Conservation (phyloP, 2,329 filamentous ascomycete genomes). For the Xylaria sp. region DNA sequence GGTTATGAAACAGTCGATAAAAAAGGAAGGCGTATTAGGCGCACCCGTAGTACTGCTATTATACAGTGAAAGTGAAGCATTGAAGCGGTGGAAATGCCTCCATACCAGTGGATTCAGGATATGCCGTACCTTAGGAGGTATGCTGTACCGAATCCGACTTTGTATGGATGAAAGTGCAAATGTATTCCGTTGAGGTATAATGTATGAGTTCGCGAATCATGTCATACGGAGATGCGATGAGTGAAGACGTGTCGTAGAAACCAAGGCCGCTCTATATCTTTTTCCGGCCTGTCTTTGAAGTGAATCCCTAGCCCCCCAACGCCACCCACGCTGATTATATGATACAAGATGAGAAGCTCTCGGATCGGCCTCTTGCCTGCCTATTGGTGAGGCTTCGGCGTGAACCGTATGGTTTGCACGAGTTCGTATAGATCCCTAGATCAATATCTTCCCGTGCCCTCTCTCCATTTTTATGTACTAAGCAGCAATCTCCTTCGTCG, state of each 20-base stretch:
- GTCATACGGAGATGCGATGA: not conserved
- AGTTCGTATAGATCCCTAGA: slow-evolving; percentile 23
- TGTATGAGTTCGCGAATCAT: not conserved
- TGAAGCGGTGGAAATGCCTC: not conserved
- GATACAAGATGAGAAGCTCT: slow-evolving; percentile 8
- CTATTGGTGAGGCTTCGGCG: not conserved
- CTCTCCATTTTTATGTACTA: slow-evolving; percentile 34
- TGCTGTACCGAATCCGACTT: too few species aligned
- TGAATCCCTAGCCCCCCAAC: slow-evolving; percentile 7
- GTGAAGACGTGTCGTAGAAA: not conserved
- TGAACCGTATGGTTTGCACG: slow-evolving; percentile 14
- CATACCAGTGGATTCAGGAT: not conserved
- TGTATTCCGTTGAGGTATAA: not conserved
- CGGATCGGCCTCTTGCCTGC: not conserved
- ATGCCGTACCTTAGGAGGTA: too few species aligned
- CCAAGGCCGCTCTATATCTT: not conserved
- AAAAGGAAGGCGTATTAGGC: not conserved
- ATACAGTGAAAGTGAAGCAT: not conserved
- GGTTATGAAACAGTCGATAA: slow-evolving; percentile 2
- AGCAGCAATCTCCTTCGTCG: slow-evolving; percentile 22
- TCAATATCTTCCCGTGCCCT: slow-evolving; percentile 34
- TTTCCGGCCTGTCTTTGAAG: slow-evolving; percentile 1
- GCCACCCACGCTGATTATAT: slow-evolving; percentile 12
- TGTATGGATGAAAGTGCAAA: not conserved
- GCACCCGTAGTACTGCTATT: not conserved